Evolutionary conservation across 305 asterid species (phyloP), one percentile per base, ranked within the genome.

Genomic region (Plantago rigida): DNA sequence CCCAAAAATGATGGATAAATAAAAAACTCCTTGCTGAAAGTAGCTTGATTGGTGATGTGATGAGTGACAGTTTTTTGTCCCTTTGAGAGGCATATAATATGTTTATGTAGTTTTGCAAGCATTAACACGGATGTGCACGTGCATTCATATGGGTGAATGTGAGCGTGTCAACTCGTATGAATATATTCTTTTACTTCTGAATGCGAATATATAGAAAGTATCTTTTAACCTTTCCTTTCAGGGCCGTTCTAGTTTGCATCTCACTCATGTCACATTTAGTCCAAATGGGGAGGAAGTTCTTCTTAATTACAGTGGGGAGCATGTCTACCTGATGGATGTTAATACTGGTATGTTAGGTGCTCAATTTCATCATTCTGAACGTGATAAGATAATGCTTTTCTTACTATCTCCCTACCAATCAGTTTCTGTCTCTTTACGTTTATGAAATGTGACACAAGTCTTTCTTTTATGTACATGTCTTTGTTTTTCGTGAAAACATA

Each of bases 291-390:
- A 85, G 79, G 99, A 93, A 83, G 85, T 89, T 70, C 94, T 93
- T 64, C 94, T 93, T 74, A 93, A 87, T 78, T 93, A 93, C 63
- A 85, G 96, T 11, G 99, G 96, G 74, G 97, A 93, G 80, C 94
- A 89, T 71, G 96, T 82, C 44, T 93, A 89, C 82, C 78, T 93
- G 73, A 93, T 93, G 97, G 94, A 89, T 78, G 83, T 77, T 60
- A 82, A 85, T 78, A 75, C 73, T 5, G 89, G 96, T 89, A 82
- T 28, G 76, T 47, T 60, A 65, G 59, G 36, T 3, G 4, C 36
- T 47, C 42, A 1, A n/a, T 9, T 46, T 36, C 14, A 36, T 11
- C 46, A 13, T 49, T 19, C 26, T 51, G 22, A 56, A 24, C 17
- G 22, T 10, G 5, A 17, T 22, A n/a, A 31, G 3, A 11, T 26